These are phyloP conservation scores for Hypoxylon lenormandii DNA, from an alignment of 495 filamentous ascomycete species.

Conservation along the genomic window DNA sequence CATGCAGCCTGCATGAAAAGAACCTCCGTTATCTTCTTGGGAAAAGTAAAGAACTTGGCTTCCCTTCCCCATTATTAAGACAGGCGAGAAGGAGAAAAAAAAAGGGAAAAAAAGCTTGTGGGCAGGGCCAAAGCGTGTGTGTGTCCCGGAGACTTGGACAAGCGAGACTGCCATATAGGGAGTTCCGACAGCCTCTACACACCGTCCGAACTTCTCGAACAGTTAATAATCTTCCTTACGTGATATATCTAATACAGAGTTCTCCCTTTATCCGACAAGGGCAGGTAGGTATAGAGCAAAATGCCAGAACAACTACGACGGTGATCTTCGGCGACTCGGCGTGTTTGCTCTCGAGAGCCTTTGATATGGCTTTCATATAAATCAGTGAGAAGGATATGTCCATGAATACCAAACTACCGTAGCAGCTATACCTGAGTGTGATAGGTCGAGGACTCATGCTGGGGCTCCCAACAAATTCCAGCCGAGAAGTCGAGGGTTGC, in stretches of 20 bases:
- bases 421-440: slow-evolving; percentile 7
- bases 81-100: not conserved
- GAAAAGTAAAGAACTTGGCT: slow-evolving; percentile 15
- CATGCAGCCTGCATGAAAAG: slow-evolving; percentile 21
- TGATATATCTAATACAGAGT: not conserved
- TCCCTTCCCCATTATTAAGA: slow-evolving; percentile 1
- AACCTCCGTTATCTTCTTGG: slow-evolving; percentile 45
- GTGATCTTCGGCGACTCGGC: slow-evolving; percentile 34
- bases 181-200: slow-evolving; percentile 30
- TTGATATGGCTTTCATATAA: slow-evolving; percentile 2
- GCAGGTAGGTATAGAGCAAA: not conserved
- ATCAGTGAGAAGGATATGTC: slow-evolving; percentile 4
- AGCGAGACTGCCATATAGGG: slow-evolving; percentile 35
- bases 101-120: slow-evolving; percentile 21
- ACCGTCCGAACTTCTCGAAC: slow-evolving; percentile 22
- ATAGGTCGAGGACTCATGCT: slow-evolving; percentile 24
- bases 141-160: slow-evolving; percentile 37
- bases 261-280: slow-evolving; percentile 23
- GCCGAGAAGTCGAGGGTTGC: slow-evolving; percentile 22
- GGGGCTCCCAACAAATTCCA: slow-evolving; percentile 36
- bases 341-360: not conserved
- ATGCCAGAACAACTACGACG: slow-evolving; percentile 13
- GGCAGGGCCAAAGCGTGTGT: not conserved
- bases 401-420: slow-evolving; percentile 14
- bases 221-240: slow-evolving; percentile 18